Percentiles rank a stretch among this genome's conserved stretches.
phyloP scores from a whole-genome alignment of 2,329 filamentous ascomycete genomes.

The Pseudogymnoascus sp. region DNA sequence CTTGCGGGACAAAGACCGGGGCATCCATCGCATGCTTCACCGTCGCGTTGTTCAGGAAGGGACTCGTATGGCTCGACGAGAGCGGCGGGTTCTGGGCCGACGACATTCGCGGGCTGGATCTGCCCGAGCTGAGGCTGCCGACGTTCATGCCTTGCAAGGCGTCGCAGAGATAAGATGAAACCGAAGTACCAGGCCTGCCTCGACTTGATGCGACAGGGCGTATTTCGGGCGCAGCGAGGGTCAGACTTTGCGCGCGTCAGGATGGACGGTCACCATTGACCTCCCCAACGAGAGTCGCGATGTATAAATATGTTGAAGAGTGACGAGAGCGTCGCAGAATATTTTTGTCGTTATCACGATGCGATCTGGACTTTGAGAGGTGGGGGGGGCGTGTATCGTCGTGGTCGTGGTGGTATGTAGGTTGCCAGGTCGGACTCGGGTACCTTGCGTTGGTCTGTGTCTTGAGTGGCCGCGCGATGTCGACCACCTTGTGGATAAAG shows the following conservation, averaged over 20 bases:
- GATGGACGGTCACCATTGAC: slow-evolving; percentile 3
- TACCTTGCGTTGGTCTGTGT: slow-evolving; percentile 7
- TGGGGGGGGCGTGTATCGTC: slow-evolving; percentile 1
- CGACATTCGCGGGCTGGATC: background rate
- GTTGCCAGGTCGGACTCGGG: slow-evolving; percentile 5
- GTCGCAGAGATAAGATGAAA: slow-evolving; percentile 1
- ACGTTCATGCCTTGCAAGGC: slow-evolving; percentile 6
- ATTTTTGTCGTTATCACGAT: background rate
- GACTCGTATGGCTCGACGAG: slow-evolving; percentile 9
- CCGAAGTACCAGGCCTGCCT: background rate
- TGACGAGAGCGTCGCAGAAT: background rate
- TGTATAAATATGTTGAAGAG: background rate
- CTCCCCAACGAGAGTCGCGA: background rate
- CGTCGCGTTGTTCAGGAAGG: slow-evolving; percentile 12
- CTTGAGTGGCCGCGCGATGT: slow-evolving; percentile 1
- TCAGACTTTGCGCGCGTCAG: slow-evolving; percentile 5
- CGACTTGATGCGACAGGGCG: background rate
- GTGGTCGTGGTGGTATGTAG: background rate
- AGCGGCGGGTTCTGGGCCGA: background rate
- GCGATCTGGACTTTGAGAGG: background rate
- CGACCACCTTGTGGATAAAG: slow-evolving; percentile 1
- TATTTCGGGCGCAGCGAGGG: background rate
- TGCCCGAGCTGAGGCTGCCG: slow-evolving; percentile 2
- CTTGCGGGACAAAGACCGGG: slow-evolving; percentile 25
- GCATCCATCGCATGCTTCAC: slow-evolving; percentile 30